Evolutionary conservation across 2,329 filamentous ascomycete genomes (phyloP).

Genomic region (Pseudogymnoascus sp.): DNA sequence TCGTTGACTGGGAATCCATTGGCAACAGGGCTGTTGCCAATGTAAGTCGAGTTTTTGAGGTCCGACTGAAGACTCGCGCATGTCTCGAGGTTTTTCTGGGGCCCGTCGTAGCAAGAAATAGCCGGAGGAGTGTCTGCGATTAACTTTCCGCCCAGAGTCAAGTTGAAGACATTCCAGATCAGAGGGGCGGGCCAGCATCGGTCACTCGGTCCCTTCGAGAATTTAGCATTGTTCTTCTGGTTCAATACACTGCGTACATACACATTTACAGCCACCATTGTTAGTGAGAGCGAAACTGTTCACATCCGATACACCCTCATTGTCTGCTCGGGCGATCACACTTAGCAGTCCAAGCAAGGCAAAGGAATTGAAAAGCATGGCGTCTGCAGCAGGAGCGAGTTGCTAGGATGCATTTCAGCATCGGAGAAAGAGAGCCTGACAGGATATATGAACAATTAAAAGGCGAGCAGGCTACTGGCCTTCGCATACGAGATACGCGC

Average conservation of each 20-base stretch:
- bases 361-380: slow-evolving; percentile 1
- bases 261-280: slow-evolving; percentile 1
- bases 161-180: slow-evolving; percentile 29
- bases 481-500: neutral
- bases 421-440: neutral
- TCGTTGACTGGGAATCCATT: slow-evolving; percentile 38
- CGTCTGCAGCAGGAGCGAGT: neutral
- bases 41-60: slow-evolving; percentile 30
- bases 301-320: neutral
- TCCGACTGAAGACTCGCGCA: slow-evolving; percentile 28
- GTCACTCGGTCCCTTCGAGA: neutral
- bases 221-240: neutral
- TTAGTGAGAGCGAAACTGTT: neutral
- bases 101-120: slow-evolving; percentile 29
- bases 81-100: slow-evolving; percentile 23
- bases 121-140: slow-evolving; percentile 29
- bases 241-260: neutral
- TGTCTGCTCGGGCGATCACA: neutral
- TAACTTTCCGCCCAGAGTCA: slow-evolving; percentile 27
- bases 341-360: slow-evolving; percentile 1
- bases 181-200: slow-evolving; percentile 29
- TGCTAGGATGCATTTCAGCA: neutral
- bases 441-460: neutral
- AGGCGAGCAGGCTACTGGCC: neutral
- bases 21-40: slow-evolving; percentile 32